phyloP scores from a whole-genome alignment of 129 eudicot species.

The Gnaphalium uliginosum region DNA sequence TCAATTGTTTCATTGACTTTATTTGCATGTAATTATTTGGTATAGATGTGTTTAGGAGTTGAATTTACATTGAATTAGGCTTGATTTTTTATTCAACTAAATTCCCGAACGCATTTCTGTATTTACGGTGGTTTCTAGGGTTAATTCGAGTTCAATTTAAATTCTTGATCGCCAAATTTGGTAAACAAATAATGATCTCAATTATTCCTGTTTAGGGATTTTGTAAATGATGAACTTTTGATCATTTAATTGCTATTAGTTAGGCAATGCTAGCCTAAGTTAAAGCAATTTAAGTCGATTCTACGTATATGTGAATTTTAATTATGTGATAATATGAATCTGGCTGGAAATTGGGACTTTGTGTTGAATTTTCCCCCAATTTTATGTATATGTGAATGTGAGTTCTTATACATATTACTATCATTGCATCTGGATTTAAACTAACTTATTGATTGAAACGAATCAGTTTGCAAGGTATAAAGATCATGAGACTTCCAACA shows the following conservation, averaged over 20 bases:
- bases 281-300: constrained; percentile 13
- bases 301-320: constrained; percentile 3
- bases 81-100: neutral
- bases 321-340: neutral
- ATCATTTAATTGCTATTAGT: neutral
- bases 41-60: neutral
- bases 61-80: neutral
- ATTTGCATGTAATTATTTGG: neutral
- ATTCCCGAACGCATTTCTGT: constrained; percentile 17
- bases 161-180: constrained; percentile 21
- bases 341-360: neutral
- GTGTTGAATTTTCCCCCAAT: too few species aligned
- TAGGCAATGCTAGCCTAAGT: neutral
- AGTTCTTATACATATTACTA: too few species aligned
- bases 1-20: neutral
- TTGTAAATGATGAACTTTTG: neutral
- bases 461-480: neutral
- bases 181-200: constrained; percentile 10
- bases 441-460: neutral
- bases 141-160: constrained; percentile 9
- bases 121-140: constrained; percentile 6
- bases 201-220: constrained; percentile 17
- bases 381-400: too few species aligned
- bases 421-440: neutral
- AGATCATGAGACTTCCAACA: constrained; percentile 30